Conservation (phyloP, 2,329 filamentous ascomycete genomes). For the Diatrype stigma region DNA sequence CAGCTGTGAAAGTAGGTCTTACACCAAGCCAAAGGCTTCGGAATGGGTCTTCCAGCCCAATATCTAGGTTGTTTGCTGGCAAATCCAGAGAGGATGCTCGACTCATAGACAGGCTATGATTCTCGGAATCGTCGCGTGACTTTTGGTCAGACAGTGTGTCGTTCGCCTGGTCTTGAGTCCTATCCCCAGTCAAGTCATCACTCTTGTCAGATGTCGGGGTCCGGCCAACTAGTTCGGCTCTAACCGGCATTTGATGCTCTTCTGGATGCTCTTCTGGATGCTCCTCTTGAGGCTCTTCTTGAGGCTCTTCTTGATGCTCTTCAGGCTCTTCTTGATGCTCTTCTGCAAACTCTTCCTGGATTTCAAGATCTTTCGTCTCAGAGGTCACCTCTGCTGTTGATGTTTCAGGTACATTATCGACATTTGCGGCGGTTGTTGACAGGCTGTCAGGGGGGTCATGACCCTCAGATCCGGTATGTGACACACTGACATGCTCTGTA, state of each 20-base stretch:
- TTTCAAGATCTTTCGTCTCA: not conserved
- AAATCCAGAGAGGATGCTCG: not conserved
- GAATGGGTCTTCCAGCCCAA: not conserved
- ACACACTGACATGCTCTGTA: not conserved
- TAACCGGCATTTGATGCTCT: no score
- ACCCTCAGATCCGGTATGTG: not conserved
- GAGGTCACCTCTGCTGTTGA: not conserved
- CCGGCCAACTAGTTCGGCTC: no score
- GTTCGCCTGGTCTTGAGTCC: not conserved
- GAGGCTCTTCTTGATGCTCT: no score
- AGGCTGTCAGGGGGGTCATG: not conserved
- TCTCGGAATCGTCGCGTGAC: no score
- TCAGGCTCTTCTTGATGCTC: no score
- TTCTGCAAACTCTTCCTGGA: not conserved
- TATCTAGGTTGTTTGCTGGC: not conserved
- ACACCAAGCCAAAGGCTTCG: slow-evolving; percentile 3
- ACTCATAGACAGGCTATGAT: not conserved
- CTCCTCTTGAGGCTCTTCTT: no score
- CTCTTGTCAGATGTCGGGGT: no score
- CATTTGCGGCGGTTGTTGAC: not conserved
- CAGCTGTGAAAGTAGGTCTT: not conserved
- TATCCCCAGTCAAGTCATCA: not conserved
- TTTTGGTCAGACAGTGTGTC: not conserved
- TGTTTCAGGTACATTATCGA: not conserved
- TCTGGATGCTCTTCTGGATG: no score